A percentile compares a stretch with the other conserved stretches of the same genome.
These are phyloP conservation scores for Xylaria multiplex DNA, from an alignment of 2,329 filamentous ascomycete genomes.

Conservation along the genomic window DNA sequence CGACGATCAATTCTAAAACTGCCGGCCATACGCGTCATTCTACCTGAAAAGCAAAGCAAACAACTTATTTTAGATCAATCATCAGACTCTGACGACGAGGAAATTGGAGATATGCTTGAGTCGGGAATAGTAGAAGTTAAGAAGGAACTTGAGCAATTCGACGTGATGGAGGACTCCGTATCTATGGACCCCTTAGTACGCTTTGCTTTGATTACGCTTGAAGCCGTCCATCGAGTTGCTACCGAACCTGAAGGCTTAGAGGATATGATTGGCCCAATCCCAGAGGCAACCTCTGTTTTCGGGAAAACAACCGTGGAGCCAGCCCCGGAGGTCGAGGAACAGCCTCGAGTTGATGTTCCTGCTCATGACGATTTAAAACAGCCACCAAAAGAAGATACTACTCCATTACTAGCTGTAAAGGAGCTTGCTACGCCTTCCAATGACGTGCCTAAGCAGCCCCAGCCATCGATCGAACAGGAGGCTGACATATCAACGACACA, in stretches of 20 bases:
- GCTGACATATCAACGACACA: slow-evolving; percentile 36
- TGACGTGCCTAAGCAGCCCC: slow-evolving; percentile 40
- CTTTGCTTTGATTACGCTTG: slow-evolving; percentile 60
- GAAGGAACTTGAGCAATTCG: slow-evolving; percentile 59
- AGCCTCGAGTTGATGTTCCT: slow-evolving; percentile 25
- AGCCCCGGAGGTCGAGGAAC: slow-evolving; percentile 41
- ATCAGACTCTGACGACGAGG: slow-evolving; percentile 66
- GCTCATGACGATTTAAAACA: slow-evolving; percentile 21
- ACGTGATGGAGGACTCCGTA: slow-evolving; percentile 52
- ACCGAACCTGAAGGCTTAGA: slow-evolving; percentile 57
- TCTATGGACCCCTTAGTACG: slow-evolving; percentile 57
- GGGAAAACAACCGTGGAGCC: slow-evolving; percentile 37
- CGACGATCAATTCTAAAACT: slow-evolving; percentile 29
- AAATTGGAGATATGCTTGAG: slow-evolving; percentile 67
- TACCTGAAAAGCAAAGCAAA: slow-evolving; percentile 46
- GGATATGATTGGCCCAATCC: slow-evolving; percentile 56
- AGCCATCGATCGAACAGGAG: slow-evolving; percentile 47
- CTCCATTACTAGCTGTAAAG: slow-evolving; percentile 32
- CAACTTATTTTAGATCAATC: slow-evolving; percentile 54
- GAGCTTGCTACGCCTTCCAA: slow-evolving; percentile 20
- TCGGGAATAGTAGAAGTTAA: slow-evolving; percentile 64
- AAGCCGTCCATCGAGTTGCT: slow-evolving; percentile 60
- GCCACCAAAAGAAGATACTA: slow-evolving; percentile 35
- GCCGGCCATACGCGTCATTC: slow-evolving; percentile 27
- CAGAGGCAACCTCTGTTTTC: slow-evolving; percentile 47